Base-by-base conservation (phyloP, 345 rosid species). In the Citrus reticulata region DNA sequence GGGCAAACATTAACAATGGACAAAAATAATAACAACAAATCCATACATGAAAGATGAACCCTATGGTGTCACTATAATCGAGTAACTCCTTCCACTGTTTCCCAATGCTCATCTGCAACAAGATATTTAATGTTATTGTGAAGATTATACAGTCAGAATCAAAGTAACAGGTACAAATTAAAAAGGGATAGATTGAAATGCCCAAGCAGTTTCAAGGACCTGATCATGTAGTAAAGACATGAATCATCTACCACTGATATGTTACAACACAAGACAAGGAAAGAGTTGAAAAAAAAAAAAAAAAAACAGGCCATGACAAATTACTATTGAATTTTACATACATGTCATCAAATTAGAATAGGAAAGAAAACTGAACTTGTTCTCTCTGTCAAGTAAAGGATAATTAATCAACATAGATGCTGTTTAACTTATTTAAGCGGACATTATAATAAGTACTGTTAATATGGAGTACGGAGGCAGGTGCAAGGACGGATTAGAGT, bases 31-130 rank as follows among this genome's bases (percentile, higher is more conserved):
- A 68, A 34, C 51, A 39, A 25, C 8, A 58, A 57, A 49, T 74
- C 27, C 92, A 80, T 86, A 94, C 98, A 86, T 94, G 97, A 81
- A 90, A 83, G 57, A 94, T 90, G 87, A 92, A 96, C 61, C 98
- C 98, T 1, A 94, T 91, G 75, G 73, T 79, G 9, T 81, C 95
- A 46, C 91, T 90, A 85, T 83, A 87, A 79, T 93, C 97, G 19
- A 96, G 89, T 25, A 93, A 70, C 81, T 93, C 97, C 85, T 93
- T 94, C 99, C 95, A 91, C 78, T 93, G 98, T 68, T 85, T 93
- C 75, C 95, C 99, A 68, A 94, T 93, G 89, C 95, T 96, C 63
- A 89, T 42, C 98, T 96, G 90, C 65, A 72, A 65, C 58, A 27
- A n/a, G 14, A 40, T 51, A 75, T 30, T 25, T 35, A n/a, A 32